Evolutionary conservation across 2,329 filamentous ascomycete species (phyloP).

Genomic region (Gyromitra esculenta): DNA sequence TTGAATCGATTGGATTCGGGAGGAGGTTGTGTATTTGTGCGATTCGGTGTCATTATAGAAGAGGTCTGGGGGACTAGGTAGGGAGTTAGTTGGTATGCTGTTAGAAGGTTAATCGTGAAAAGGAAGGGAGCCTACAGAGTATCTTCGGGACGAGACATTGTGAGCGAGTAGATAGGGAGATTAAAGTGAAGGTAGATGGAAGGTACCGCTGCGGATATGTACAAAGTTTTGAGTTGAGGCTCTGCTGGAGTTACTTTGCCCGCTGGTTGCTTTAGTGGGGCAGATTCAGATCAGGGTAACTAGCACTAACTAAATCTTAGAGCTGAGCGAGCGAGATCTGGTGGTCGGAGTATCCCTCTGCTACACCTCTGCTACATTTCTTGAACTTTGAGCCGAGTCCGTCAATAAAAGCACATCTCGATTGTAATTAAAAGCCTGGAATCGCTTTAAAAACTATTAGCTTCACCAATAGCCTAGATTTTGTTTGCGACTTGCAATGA

Average conservation of each 20-base stretch:
- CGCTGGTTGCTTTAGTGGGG: neutral
- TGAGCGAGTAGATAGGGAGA: conserved; percentile 58
- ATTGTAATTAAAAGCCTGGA: too few relatives aligned
- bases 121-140: conserved; percentile 71
- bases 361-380: neutral
- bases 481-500: too few relatives aligned
- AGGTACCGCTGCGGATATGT: neutral
- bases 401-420: neutral
- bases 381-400: too few relatives aligned
- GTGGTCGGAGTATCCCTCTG: neutral
- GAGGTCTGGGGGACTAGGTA: conserved; percentile 82
- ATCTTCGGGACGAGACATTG: conserved; percentile 97
- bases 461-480: too few relatives aligned
- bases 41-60: conserved; percentile 97
- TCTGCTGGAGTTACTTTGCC: conserved; percentile 3
- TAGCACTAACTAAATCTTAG: conserved; percentile 58
- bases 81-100: conserved; percentile 74
- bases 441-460: too few relatives aligned
- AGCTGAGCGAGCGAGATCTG: conserved; percentile 71
- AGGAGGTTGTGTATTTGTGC: conserved; percentile 94
- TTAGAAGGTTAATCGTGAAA: conserved; percentile 55
- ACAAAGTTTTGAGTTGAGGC: conserved; percentile 16
- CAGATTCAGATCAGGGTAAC: conserved; percentile 6
- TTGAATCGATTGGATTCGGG: conserved; percentile 94
- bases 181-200: neutral